Evolutionary conservation across 1,139 yeast species (phyloP).

Genomic region (Scheffersomyces illinoinensis): DNA sequence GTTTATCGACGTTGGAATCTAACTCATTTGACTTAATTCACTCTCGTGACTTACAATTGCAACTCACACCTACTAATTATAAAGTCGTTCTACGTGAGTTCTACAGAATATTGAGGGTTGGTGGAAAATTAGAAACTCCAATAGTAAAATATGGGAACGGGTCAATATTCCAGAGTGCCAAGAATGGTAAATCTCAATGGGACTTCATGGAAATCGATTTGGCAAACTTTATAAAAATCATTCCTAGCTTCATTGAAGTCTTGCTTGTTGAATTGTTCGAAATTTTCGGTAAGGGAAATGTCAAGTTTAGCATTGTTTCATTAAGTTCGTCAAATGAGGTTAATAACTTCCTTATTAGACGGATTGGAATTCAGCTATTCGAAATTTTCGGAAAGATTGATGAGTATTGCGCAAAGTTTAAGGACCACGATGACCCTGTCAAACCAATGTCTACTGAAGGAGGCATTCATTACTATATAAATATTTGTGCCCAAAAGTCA

Average conservation of each 20-base stretch:
- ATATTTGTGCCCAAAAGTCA: slow-evolving; percentile 30
- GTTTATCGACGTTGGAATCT: slow-evolving; percentile 29
- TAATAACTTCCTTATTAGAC: slow-evolving; percentile 31
- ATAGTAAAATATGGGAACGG: slow-evolving; percentile 13
- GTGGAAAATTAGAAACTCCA: slow-evolving; percentile 39
- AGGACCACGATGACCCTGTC: slow-evolving; percentile 14
- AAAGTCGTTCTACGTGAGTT: slow-evolving; percentile 32
- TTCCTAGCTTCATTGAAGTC: slow-evolving; percentile 27
- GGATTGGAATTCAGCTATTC: slow-evolving; percentile 30
- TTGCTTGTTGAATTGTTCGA: slow-evolving; percentile 23
- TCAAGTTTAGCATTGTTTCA: slow-evolving; percentile 31
- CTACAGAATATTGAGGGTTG: slow-evolving; percentile 35
- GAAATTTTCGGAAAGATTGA: slow-evolving; percentile 38
- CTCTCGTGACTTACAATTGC: slow-evolving; percentile 36
- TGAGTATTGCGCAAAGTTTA: slow-evolving; percentile 25
- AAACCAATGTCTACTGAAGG: slow-evolving; percentile 12
- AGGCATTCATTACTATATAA: slow-evolving; percentile 31
- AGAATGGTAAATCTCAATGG: slow-evolving; percentile 9
- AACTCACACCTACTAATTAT: slow-evolving; percentile 28
- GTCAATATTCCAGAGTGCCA: background rate
- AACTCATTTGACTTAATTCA: slow-evolving; percentile 40
- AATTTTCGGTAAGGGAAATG: slow-evolving; percentile 37
- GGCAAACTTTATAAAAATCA: slow-evolving; percentile 19
- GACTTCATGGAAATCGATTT: slow-evolving; percentile 21
- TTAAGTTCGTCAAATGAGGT: slow-evolving; percentile 35